Evolutionary conservation across 768 basidiomycete species (phyloP), one percentile per base, ranked within the genome.

Genomic region (Podaxis pistillaris): DNA sequence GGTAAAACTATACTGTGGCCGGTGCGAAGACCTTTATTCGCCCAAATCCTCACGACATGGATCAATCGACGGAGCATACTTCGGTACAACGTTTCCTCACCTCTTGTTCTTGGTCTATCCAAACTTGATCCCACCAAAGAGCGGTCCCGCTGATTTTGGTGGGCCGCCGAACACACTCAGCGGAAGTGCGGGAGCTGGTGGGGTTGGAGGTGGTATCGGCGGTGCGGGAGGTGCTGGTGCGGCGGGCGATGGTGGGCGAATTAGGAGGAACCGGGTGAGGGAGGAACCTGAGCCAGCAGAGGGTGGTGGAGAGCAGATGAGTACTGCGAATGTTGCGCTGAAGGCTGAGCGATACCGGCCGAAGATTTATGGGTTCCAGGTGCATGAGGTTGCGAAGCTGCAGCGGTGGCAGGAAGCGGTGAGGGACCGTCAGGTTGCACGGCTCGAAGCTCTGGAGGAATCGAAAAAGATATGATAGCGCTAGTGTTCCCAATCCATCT

Each of bases 1-100:
- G 33, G 96, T 98, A 73, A 99, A 99, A 74, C 90, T 99, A 55
- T 98, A 95, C 77, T 99, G 97, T 73, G 96, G 95, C 1, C 89
- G 95, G 40, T 99, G 97, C 76, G 96, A 99, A 76, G 97, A 99
- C 76, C 89, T 99, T 68, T 99, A 98, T 76, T 94, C 92, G 0
- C 97, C 97, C 40, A 99, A 99, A 74, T 95, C 93, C 1, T 95
- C 94, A 4, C 86, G 96, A 30, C 97, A 99, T 74, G 96, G 96
- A 54, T 90, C 91, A 40, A 98, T 99, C 72, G 97, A 99, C 72
- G 96, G 97, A 30, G 97, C 97, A 1, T 99, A 96, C 77, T 99
- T 99, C 68, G 97, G 97, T 64, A 96, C 95, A 0, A 97, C 96
- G 0, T 98, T 98, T 80, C 94, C 96, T 0, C 96, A 98, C 73